Conservation (phyloP, 2,329 filamentous ascomycete species). For the Chrysoporthe cubensis region DNA sequence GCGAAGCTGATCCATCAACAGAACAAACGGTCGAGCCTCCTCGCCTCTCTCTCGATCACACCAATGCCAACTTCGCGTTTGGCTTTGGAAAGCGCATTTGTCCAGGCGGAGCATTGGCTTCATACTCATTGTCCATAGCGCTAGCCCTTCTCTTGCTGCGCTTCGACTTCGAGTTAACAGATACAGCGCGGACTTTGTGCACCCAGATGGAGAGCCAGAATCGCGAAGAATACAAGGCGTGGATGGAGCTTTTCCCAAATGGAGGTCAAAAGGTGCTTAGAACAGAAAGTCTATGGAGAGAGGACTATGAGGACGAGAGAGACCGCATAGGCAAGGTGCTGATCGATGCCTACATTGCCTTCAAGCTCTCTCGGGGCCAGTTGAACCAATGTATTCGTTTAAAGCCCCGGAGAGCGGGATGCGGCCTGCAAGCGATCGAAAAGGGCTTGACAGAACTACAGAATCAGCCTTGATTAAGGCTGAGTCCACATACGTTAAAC, state of each 20-base stretch:
- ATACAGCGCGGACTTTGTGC: background rate
- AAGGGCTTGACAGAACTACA: background rate
- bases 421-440: background rate
- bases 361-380: slow-evolving; percentile 19
- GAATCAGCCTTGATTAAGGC: background rate
- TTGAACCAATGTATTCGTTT: slow-evolving; percentile 18
- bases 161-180: slow-evolving; percentile 25
- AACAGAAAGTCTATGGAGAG: background rate
- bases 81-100: slow-evolving; percentile 25
- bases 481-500: background rate
- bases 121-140: slow-evolving; percentile 22
- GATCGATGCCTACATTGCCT: slow-evolving; percentile 23
- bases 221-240: slow-evolving; percentile 15
- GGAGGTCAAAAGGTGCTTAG: background rate
- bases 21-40: background rate
- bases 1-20: background rate
- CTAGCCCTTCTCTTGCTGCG: slow-evolving; percentile 19
- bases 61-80: slow-evolving; percentile 22
- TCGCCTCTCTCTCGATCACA: slow-evolving; percentile 13
- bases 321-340: slow-evolving; percentile 21
- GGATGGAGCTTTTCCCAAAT: background rate
- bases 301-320: background rate
- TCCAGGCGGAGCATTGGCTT: slow-evolving; percentile 21
- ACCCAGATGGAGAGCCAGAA: slow-evolving; percentile 4
- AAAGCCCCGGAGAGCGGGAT: background rate